phyloP scores from a whole-genome alignment of 306 rosid species.

The Vicia villosa region DNA sequence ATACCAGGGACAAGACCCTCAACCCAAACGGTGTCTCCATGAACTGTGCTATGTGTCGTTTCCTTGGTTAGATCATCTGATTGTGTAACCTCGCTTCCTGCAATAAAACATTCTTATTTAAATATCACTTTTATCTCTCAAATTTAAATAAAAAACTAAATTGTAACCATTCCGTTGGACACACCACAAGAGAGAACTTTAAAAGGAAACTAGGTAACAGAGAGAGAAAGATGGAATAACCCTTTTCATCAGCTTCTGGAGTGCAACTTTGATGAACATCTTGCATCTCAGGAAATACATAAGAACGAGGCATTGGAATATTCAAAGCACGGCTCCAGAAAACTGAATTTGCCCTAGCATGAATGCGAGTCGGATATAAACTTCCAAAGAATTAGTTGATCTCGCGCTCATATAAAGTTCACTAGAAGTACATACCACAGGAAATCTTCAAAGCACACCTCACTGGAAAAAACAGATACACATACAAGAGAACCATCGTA shows the following conservation, averaged over 20 bases:
- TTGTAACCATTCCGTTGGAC: constrained; percentile 15
- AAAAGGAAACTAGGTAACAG: not conserved
- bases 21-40: constrained; percentile 77
- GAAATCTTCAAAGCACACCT: constrained; percentile 90
- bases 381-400: constrained; percentile 35
- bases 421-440: constrained; percentile 69
- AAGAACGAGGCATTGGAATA: constrained; percentile 80
- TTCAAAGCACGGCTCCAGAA: constrained; percentile 96
- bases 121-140: constrained; percentile 9
- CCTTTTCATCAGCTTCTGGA: constrained; percentile 49
- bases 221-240: constrained; percentile 33
- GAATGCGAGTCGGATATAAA: constrained; percentile 41
- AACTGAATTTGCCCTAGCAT: constrained; percentile 87
- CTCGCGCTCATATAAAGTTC: constrained; percentile 16
- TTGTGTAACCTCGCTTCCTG: constrained; percentile 53
- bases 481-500: constrained; percentile 32
- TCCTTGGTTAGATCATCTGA: constrained; percentile 46
- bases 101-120: constrained; percentile 32
- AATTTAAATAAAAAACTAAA: constrained; percentile 33
- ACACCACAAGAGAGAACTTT: not conserved
- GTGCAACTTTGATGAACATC: constrained; percentile 47
- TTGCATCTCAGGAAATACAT: constrained; percentile 75
- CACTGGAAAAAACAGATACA: constrained; percentile 57
- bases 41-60: constrained; percentile 40
- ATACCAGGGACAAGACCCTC: constrained; percentile 99